A percentile compares a stretch with the other conserved stretches of the same genome.
Evolutionary conservation across 495 filamentous ascomycete species (phyloP).

Genomic region (Cercophora sp.): DNA sequence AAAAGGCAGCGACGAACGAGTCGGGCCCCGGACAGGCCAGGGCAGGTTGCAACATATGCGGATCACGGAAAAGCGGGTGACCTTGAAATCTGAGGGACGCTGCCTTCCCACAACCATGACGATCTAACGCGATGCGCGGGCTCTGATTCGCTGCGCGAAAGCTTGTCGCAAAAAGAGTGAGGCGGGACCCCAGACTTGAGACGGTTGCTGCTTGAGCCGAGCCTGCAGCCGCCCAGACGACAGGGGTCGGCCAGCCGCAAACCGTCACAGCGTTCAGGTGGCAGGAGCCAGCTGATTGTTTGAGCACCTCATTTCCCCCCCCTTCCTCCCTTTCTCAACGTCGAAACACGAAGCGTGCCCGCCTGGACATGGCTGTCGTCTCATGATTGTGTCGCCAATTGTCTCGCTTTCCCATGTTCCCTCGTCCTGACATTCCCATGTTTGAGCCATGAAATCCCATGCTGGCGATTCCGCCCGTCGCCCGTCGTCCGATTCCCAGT

Average conservation of each 20-base stretch:
- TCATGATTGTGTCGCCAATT: background rate
- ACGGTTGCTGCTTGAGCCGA: slow-evolving; percentile 17
- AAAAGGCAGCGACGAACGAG: no score
- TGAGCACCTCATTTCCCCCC: background rate
- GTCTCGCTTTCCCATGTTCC: background rate
- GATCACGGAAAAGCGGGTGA: slow-evolving; percentile 1
- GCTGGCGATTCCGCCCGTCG: background rate
- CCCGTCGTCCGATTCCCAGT: background rate
- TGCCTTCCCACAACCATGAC: slow-evolving; percentile 3
- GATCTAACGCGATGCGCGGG: slow-evolving; percentile 15
- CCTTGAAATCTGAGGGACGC: no score
- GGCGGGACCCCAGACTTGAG: slow-evolving; percentile 24
- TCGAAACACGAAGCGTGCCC: no score
- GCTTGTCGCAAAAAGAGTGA: slow-evolving; percentile 19
- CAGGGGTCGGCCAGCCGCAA: background rate
- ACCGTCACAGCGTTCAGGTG: background rate
- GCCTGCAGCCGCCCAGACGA: background rate
- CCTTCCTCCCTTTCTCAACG: no score
- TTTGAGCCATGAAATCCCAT: background rate
- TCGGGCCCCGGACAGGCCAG: background rate
- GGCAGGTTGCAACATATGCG: background rate
- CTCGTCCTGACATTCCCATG: background rate
- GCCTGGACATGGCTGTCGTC: no score
- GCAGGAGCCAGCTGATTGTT: background rate
- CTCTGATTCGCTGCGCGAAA: slow-evolving; percentile 21